Evolutionary conservation across 2,329 filamentous ascomycete species (phyloP), one percentile per base, ranked within the genome.

Genomic region (Fusarium nurragi): DNA sequence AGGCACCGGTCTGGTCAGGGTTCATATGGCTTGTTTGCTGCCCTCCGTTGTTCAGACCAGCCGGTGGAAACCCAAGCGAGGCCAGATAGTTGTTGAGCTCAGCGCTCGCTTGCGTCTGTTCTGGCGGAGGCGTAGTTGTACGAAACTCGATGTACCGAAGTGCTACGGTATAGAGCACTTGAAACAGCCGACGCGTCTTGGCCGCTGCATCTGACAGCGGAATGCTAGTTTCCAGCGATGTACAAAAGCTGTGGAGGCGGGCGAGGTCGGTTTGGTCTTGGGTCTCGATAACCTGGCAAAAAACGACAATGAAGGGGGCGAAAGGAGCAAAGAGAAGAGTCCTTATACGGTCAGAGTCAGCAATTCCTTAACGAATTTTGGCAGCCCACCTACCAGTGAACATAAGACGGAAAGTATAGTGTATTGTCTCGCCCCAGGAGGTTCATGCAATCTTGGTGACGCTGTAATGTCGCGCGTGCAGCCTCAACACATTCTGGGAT

Each of bases 111-210:
- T 86, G 70, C 4, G 78, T 72, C 59, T 75, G 70, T 43, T 68
- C 67, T 21, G 72, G 74, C 8, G 68, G 66, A 8, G 70, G 70
- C 4, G 70, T 64, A 8, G 58, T 61, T 25, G 65, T 68, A 47
- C 84, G 85, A 4, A 84, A 83, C 68, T 88, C 83, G 16, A 88
- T 77, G 63, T 88, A 89, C 6, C 87, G 77, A 32, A 81, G 79
- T 1, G 86, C 86, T 9, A 89, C 83, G 32, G 80, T 85, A 63
- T 84, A 81, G 46, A 89, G 81, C 3, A 87, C 81, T 43, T 85
- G 80, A 62, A 86, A 88, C 14, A 89, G 78, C 23, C 81, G 84
- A 60, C 86, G 81, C 16, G 88, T 76, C 64, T 85, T 85, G 23
- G 80, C 78, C 8, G 85, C 82, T 1, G 83, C 83, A 52, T 85